Evolutionary conservation across 2,329 filamentous ascomycete genomes (phyloP).

Genomic region (Rhynchosporium secalis): DNA sequence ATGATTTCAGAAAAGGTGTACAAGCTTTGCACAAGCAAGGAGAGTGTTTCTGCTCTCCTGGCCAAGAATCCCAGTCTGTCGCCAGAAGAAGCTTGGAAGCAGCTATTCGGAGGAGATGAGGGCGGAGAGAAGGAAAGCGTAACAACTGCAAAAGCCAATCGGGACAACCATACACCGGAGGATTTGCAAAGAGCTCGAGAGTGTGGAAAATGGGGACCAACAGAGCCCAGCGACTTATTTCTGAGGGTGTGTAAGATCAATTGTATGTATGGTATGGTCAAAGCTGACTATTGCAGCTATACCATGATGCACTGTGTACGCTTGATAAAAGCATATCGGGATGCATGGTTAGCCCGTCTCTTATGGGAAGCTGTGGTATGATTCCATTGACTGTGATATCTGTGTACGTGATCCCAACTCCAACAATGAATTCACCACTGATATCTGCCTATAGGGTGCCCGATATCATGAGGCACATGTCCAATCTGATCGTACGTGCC

Average conservation of each 20-base stretch:
- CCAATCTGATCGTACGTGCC: conserved; percentile 72
- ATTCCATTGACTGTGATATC: conserved; percentile 70
- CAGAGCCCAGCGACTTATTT: conserved; percentile 66
- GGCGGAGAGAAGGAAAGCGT: conserved; percentile 29
- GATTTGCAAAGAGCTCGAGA: conserved; percentile 54
- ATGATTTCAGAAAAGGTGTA: conserved; percentile 50
- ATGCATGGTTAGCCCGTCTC: conserved; percentile 55
- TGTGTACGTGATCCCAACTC: conserved; percentile 41
- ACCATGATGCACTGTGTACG: conserved; percentile 35
- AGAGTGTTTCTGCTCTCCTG: conserved; percentile 59
- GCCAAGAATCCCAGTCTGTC: conserved; percentile 53
- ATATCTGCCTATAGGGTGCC: conserved; percentile 51
- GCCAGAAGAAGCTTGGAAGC: conserved; percentile 55
- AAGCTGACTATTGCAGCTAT: conserved; percentile 29
- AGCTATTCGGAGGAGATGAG: conserved; percentile 49
- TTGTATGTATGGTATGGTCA: background rate
- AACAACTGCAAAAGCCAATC: conserved; percentile 27
- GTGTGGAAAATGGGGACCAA: conserved; percentile 68
- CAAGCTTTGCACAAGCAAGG: conserved; percentile 51
- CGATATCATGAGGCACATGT: conserved; percentile 72
- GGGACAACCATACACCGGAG: conserved; percentile 37
- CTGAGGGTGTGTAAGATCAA: conserved; percentile 48
- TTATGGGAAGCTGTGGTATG: conserved; percentile 62
- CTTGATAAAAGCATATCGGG: conserved; percentile 40
- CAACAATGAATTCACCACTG: background rate